Base-by-base conservation (phyloP, 177 flowering plant genomes). In the Tripterygium wilfordii region DNA sequence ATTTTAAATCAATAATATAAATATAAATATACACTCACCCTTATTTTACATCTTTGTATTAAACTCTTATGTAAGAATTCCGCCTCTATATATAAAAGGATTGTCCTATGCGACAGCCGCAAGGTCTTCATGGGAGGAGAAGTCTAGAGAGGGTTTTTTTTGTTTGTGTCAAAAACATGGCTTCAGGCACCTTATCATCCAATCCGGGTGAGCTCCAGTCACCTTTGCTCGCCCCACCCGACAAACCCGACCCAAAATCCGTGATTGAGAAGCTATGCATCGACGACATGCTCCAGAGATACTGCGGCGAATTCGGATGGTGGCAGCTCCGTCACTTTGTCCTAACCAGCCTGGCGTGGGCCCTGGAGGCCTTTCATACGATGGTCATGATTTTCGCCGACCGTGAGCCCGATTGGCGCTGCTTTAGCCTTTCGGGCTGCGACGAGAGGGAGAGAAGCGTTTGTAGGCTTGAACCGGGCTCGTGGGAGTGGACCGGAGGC, bases 321-420 rank as follows among this genome's bases (percentile, higher is more conserved):
- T 88, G 95, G 95, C 98, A 91, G 42, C 26, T 83, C 37, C 53
- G 68, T 19, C 98, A 91, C 72, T 88, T 91, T 23, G 69, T 91
- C 1, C 58, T 91, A 6, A 82, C 95, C 3, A 73, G 79, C 66
- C 20, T 83, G 45, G 98, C 94, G 0, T 91, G 95, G 96, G 84
- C 85, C 0, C 70, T 91, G 3, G 96, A 91, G 71, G 95, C 92
- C 17, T 78, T 83, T 45, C 96, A 88, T 56, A 78, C 95, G 32
- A 91, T 91, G 98, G 95, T 88, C 43, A 86, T 91, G 88, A 88
- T 91, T n/a, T 91, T 91, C 57, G 92, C 96, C 10, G 98, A 91
- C 61, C 72, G 72, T 5, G 90, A 88, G 38, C 98, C 94, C 30
- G 67, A 21, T 10, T 86, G 85, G 84, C 37, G 63, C 16, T 81